Base-by-base conservation (phyloP, 768 basidiomycete species). In the Russula lepida region DNA sequence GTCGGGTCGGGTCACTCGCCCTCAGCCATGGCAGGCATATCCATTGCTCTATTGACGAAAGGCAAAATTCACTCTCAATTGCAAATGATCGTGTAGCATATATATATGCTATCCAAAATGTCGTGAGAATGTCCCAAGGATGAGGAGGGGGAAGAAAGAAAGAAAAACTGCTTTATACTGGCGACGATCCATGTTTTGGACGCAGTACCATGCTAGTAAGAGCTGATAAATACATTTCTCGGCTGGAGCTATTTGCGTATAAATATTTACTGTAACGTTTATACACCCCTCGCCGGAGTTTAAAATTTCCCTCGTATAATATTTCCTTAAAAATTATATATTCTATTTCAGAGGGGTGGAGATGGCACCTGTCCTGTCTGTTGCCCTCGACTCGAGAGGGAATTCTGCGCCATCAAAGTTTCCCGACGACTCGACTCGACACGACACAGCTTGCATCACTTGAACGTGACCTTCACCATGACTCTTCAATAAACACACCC, bases 391-490 rank as follows among this genome's bases (percentile, higher is more conserved):
- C 21, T 47, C 17, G 33, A 51, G 39, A 19, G 37, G 37, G n/a
- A 27, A n/a, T n/a, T n/a, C n/a, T n/a, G n/a, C n/a, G n/a, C n/a
- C 37, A 30, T 43, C 27, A 44, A 52, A 28, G 49, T 59, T 56
- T 33, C 47, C 46, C 43, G 59, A 49, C 58, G 50, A 65, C 53
- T 67, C 66, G 43, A 51, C 48, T 53, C 60, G 32, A 57, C 39
- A 44, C 32, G 37, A 60, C 39, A 61, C 35, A 46, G 23, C 52
- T 33, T 35, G 37, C 61, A 37, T 48, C 62, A 62, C 46, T 56
- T 64, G 64, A 71, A 70, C 73, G 69, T 72, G 60, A 64, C 64
- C 58, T 67, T 64, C 69, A 68, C 71, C 74, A 76, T 76, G 74
- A 73, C 71, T 68, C 66, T 71, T 63, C 72, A 66, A 71, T 73